Conservation (phyloP, 345 rosid genomes). For the Lagerstroemia speciosa region DNA sequence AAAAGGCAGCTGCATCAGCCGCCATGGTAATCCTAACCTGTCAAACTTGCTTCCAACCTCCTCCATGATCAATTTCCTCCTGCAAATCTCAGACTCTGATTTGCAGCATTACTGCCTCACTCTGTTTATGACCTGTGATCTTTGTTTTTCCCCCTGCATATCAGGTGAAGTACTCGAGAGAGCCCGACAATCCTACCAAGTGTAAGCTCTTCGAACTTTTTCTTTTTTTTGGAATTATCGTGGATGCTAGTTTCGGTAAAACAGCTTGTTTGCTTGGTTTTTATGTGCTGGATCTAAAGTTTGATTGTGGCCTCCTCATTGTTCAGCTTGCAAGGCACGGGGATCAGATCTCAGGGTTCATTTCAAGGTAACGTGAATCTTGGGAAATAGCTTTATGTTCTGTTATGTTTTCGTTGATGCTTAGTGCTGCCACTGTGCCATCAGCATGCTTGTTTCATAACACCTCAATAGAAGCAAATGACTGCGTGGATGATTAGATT, state of each 20-base stretch:
- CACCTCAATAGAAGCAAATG: neutral
- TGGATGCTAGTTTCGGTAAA: neutral
- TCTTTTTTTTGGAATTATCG: neutral
- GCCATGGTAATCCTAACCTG: constrained; percentile 7
- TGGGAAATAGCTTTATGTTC: neutral
- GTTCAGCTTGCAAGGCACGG: constrained; percentile 69
- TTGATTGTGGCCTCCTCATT: neutral
- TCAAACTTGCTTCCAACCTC: neutral
- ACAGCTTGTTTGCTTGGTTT: neutral
- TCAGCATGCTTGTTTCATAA: neutral
- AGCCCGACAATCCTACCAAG: constrained; percentile 66
- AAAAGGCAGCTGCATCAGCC: constrained; percentile 2
- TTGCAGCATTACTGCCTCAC: neutral
- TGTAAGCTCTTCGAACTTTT: constrained; percentile 25
- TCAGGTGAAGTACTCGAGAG: constrained; percentile 71
- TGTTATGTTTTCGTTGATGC: neutral
- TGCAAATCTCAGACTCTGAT: neutral
- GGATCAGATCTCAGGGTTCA: constrained; percentile 75
- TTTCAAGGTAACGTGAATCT: constrained; percentile 43
- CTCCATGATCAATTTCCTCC: neutral
- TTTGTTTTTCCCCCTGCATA: neutral
- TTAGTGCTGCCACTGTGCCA: neutral
- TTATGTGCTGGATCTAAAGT: neutral
- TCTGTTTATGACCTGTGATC: neutral
- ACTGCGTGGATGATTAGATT: neutral